A percentile compares a stretch with the other conserved stretches of the same genome.
Conservation (phyloP, 352 stramenopile genomes). For the Phytophthora boehmeriae region DNA sequence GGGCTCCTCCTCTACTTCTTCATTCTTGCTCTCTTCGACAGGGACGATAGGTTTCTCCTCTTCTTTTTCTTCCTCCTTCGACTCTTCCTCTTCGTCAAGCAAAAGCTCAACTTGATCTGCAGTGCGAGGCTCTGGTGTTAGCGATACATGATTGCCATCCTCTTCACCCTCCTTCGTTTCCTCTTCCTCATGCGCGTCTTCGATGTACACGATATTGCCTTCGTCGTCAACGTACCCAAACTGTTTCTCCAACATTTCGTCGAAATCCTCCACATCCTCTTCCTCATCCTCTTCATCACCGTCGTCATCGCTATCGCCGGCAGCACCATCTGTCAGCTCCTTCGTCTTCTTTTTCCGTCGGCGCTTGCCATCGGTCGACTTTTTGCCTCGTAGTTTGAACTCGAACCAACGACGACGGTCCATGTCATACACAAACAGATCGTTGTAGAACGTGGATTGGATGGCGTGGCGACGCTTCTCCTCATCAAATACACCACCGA, state of each 20-base stretch:
- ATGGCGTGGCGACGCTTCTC: constrained; percentile 86
- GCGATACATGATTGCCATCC: constrained; percentile 6
- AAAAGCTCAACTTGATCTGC: constrained; percentile 19
- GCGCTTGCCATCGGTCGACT: constrained; percentile 63
- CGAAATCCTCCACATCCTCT: constrained; percentile 84
- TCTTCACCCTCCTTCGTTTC: constrained; percentile 58
- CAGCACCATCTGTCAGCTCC: constrained; percentile 43
- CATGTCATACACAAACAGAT: constrained; percentile 98
- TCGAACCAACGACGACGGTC: constrained; percentile 96
- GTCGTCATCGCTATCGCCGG: constrained; percentile 51
- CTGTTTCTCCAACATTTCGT: constrained; percentile 90
- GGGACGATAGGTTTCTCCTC: constrained; percentile 37
- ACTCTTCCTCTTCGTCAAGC: constrained; percentile 37
- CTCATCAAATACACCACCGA: constrained; percentile 95
- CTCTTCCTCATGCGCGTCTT: constrained; percentile 87
- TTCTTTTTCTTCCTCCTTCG: constrained; percentile 45
- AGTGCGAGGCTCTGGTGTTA: not conserved
- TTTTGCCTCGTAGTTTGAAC: constrained; percentile 89
- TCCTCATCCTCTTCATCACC: constrained; percentile 63
- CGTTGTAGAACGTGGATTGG: constrained; percentile 96
- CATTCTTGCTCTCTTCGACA: constrained; percentile 14
- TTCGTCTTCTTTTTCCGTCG: constrained; percentile 70
- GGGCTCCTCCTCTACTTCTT: constrained; percentile 35
- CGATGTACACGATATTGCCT: constrained; percentile 96
- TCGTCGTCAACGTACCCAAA: constrained; percentile 96